Evolutionary conservation across 129 eudicot genomes (phyloP), one percentile per base, ranked within the genome.

Genomic region (Gnaphalium uliginosum): DNA sequence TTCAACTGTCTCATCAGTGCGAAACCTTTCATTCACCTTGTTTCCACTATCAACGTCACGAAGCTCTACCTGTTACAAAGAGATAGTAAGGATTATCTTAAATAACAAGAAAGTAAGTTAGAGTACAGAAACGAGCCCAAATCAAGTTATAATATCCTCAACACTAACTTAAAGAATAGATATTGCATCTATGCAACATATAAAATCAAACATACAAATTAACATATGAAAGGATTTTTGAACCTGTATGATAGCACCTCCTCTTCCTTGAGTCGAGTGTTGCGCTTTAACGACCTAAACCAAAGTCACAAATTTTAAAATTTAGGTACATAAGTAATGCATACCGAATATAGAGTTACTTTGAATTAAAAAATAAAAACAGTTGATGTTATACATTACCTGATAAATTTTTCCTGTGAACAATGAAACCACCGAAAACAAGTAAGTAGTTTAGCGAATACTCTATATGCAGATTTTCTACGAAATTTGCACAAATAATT

Each of bases 21-120:
- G 96, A 65, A 94, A 69, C 76, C 97, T 89, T 86, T 94, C 99
- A 64, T 89, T 91, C 39, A 87, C 85, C 86, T 94, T 94, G 79
- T 79, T 94, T 78, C 99, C 97, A 73, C 92, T 89, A 57, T 91
- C 99, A 68, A 91, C 88, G 65, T 94, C 99, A 29, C 97, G 99
- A 66, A 94, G 93, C 87, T 94, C 99, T 58, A 94, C 96, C 98
- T 93, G 88, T 77, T 54, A n/a, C n/a, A n/a, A n/a, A n/a, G n/a
- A n/a, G n/a, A n/a, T n/a, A n/a, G n/a, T n/a, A n/a, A n/a, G n/a
- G n/a, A n/a, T n/a, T n/a, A n/a, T n/a, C n/a, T n/a, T n/a, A n/a
- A n/a, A n/a, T n/a, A n/a, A n/a, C n/a, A n/a, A n/a, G n/a, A n/a
- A n/a, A n/a, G n/a, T n/a, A n/a, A n/a, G n/a, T n/a, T n/a, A n/a